Evolutionary conservation across 2,329 filamentous ascomycete species (phyloP), one percentile per base, ranked within the genome.

Genomic region (Rutstroemia sp.): DNA sequence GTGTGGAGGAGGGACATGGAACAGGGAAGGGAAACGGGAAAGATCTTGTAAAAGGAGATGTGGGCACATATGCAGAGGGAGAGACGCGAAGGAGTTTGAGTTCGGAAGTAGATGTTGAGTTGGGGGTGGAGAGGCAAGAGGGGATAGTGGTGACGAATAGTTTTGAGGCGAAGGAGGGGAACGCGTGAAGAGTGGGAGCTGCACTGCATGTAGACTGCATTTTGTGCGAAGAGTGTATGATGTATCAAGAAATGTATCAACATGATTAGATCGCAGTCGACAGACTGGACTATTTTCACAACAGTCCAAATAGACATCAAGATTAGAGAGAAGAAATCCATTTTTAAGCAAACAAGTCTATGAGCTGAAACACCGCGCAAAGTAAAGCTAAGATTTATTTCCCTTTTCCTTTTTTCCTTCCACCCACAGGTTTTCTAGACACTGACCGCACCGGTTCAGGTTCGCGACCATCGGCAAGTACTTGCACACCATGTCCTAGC

Each of bases 401-500:
- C 27, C 25, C 47, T 38, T 49, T 49, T 38, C 14, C 44, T 18
- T 42, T 10, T 19, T 9, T 51, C 41, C 54, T 58, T 21, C 21
- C 42, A 10, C 42, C 21, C 19, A 46, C 42, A 23, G 18, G 42
- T 25, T 46, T 46, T 12, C 42, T 46, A 25, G 42, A 14, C 8
- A 46, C 42, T 16, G 39, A 42, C 12, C 19, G n/a, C 3, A 25
- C 2, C 12, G 42, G 42, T 46, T 46, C 42, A 14, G 42, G 19
- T 21, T 62, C 57, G 49, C 48, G 39, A 30, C 63, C 62, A 41
- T 68, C 67, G 9, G 60, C 60, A 42, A 58, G 64, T 38, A 69
- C 63, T 44, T 65, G 63, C 23, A 65, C 66, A 9, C 64, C 66
- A 52, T 66, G 65, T 2, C 62, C 63, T 23, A 65, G 47, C 38